Percentiles rank a stretch among this genome's conserved stretches.
Evolutionary conservation across 495 filamentous ascomycete genomes (phyloP).

Genomic region (Extremus antarcticus): DNA sequence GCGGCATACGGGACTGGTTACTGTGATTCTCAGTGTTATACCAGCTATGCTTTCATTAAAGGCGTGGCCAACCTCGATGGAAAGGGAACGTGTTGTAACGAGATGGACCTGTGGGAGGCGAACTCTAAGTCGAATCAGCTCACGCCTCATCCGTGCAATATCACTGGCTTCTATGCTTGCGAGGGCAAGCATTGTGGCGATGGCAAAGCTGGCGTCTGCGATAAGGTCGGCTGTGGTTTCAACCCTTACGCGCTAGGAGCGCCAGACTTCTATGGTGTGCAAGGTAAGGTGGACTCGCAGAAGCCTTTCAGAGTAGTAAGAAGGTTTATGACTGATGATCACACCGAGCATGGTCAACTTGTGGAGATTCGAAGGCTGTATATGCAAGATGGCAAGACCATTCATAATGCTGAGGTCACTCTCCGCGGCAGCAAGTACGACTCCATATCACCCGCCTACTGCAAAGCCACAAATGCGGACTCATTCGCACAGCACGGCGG

Average conservation of each 20-base stretch:
- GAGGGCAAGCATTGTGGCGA: conserved; percentile 38
- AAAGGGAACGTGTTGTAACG: conserved; percentile 57
- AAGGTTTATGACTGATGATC: conserved; percentile 52
- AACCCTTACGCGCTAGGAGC: conserved; percentile 55
- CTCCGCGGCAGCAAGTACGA: conserved; percentile 16
- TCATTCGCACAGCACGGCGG: conserved; percentile 19
- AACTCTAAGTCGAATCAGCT: conserved; percentile 47
- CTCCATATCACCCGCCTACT: conserved; percentile 11
- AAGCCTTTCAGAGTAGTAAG: conserved; percentile 57
- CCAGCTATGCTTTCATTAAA: conserved; percentile 39
- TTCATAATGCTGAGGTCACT: conserved; percentile 29
- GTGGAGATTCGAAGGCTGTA: conserved; percentile 60
- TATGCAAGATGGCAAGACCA: conserved; percentile 55
- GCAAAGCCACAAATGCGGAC: neutral
- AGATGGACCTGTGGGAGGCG: conserved; percentile 60
- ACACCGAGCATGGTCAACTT: conserved; percentile 44
- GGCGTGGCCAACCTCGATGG: conserved; percentile 50
- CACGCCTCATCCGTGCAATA: conserved; percentile 56
- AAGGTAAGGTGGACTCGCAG: conserved; percentile 47
- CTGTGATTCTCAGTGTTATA: conserved; percentile 62
- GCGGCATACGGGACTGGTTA: conserved; percentile 66
- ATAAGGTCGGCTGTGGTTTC: conserved; percentile 71
- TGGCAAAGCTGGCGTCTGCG: conserved; percentile 49
- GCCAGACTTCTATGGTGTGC: neutral
- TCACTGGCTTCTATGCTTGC: conserved; percentile 46